Base-by-base conservation (phyloP, 163 green algal species). In the Trebouxia gelatinosa region DNA sequence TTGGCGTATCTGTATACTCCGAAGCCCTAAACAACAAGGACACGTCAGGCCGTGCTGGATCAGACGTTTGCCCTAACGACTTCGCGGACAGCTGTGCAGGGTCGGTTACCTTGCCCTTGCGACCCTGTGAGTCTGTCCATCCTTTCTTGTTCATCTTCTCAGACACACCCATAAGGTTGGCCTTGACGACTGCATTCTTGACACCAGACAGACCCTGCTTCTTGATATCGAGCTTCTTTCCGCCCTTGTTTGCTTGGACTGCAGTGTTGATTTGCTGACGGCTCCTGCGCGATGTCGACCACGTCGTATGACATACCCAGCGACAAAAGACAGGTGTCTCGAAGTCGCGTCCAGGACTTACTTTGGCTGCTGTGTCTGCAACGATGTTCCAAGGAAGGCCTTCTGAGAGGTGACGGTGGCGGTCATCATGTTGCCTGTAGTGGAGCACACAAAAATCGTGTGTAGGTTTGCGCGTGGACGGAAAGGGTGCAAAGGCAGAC, bases 201-300 rank as follows among this genome's bases (percentile, higher is more conserved):
- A 98, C 84, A 65, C 79, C 89, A 88, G 93, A 92, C 67, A 97
- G 78, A 77, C 93, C 93, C 77, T 89, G 75, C 90, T 97, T 96
- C 74, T 78, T 93, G 80, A 96, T 89, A 87, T 96, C 89, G 46
- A 89, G 87, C 92, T 92, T 92, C 86, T 98, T 98, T 82, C 76
- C n/a, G n/a, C 81, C 66, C 82, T 57, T 76, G 82, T 29, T 86
- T 59, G 86, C 88, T 40, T 85, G 75, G 46, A 89, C 71, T 16
- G 78, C 59, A 65, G 75, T 85, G 81, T 62, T 75, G 43, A 82
- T 78, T 39, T 66, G 75, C 50, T 72, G 50, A 54, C 84, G 79
- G 58, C 40, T 65, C 72, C 84, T 89, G 84, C 79, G n/a, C n/a
- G 74, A 38, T 31, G 28, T 70, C 65, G 43, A 37, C 34, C 28